These are phyloP conservation scores for Rhypophila decipiens DNA, from an alignment of 495 filamentous ascomycete species.

Conservation along the genomic window DNA sequence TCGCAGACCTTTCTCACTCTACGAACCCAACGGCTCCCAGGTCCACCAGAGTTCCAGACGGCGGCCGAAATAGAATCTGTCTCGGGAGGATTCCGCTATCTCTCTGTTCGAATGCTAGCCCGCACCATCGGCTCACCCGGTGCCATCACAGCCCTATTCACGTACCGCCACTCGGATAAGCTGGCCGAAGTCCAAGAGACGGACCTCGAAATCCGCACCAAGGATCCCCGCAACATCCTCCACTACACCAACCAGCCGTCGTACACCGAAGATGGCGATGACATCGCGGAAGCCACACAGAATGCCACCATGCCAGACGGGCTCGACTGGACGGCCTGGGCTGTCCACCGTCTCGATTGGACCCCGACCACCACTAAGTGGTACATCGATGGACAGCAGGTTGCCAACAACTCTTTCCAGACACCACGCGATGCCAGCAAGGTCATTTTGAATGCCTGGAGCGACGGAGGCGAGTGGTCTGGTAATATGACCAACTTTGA, in stretches of 20 bases:
- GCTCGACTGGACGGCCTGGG: conserved; percentile 59
- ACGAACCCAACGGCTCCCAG: conserved; percentile 53
- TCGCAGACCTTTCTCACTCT: conserved; percentile 53
- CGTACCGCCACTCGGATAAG: conserved; percentile 37
- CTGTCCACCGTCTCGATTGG: conserved; percentile 72
- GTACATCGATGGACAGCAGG: conserved; percentile 56
- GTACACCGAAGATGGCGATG: conserved; percentile 35
- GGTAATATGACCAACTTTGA: conserved; percentile 59
- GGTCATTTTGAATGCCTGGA: conserved; percentile 69
- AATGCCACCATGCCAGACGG: conserved; percentile 40
- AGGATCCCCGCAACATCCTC: conserved; percentile 46
- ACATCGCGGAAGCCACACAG: conserved; percentile 35
- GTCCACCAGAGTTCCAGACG: conserved; percentile 50
- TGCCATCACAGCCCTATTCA: conserved; percentile 67
- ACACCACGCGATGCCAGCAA: conserved; percentile 54
- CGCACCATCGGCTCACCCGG: conserved; percentile 48
- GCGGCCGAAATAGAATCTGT: conserved; percentile 60
- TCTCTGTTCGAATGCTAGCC: conserved; percentile 57
- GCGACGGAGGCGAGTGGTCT: conserved; percentile 65
- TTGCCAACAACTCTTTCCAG: conserved; percentile 55
- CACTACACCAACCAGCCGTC: conserved; percentile 74
- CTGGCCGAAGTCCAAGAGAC: conserved; percentile 55
- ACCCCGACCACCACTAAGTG: conserved; percentile 52
- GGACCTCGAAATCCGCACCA: conserved; percentile 70
- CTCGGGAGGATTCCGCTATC: conserved; percentile 47